Base-by-base conservation (phyloP, 2,329 filamentous ascomycete species). In the Scytalidium lignicola region DNA sequence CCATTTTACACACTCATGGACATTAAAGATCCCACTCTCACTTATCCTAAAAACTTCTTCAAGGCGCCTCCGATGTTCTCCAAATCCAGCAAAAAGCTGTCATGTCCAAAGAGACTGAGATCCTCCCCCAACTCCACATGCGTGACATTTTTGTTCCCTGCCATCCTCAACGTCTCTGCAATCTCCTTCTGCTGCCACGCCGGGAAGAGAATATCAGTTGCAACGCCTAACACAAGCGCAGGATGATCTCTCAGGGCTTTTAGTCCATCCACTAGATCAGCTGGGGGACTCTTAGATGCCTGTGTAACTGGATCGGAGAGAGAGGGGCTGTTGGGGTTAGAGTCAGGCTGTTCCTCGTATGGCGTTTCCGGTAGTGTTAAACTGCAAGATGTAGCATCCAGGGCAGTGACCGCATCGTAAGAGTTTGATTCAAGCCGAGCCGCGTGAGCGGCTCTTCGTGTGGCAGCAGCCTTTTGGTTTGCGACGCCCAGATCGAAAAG, bases 131-230 rank as follows among this genome's bases (percentile, higher is more conserved):
- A 73, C 72, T 99, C 93, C 13, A 93, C 80, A 67, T 99, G 90
- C 41, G 83, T 85, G 1, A 99, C 91, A 26, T 79, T 82, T 53
- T 80, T 76, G 62, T 96, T 97, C 1, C 93, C 93, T 0, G 79
- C 80, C 28, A 80, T 77, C 51, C 83, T 80, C 55, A 99, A 73
- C 2, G 92, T 86, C 62, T 92, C 85, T 3, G 91, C 92, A 53
- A 99, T 85, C 68, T 99, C 93, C 47, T 88, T 82, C 72, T 99
- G 93, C 72, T 99, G 93, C 92, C 93, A 99, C 0, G 93, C 90
- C 0, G 93, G 93, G 70, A 99, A 99, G 29, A 99, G 72, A 44
- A 96, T 97, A 65, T 99, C 93, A 60, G 90, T 96, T 0, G 90
- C 89, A 3, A 97, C 93, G 28, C 93, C 93, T 73, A 99, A 85